Evolutionary conservation across 2,329 filamentous ascomycete genomes (phyloP), one percentile per base, ranked within the genome.

Genomic region (Ceratocystis harringtonii): DNA sequence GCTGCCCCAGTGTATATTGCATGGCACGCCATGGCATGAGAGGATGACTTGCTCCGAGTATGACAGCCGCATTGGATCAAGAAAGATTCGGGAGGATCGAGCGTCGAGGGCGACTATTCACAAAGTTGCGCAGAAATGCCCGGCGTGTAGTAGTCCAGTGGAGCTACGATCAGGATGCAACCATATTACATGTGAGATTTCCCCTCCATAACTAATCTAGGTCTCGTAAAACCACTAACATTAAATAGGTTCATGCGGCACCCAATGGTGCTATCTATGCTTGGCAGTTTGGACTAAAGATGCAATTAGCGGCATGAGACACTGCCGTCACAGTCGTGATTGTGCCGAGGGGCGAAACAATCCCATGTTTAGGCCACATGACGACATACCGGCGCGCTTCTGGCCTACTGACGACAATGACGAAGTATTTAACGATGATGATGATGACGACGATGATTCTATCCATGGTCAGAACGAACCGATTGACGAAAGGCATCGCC

Each of bases 231-330:
- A 41, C 12, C 36, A 15, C 36, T 41, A 15, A 41, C 36, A 41
- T n/a, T 17, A 36, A 28, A 25, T 52, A 73, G 72, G 72, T 55
- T 60, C 72, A 5, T 78, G 76, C 61, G 72, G 74, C 5, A 73
- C 76, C 43, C 72, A 77, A 61, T 77, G 74, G 75, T 77, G 75
- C 68, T 77, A 76, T 68, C 19, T 74, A 8, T 78, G 76, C 68
- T 69, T 70, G 7, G 72, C 69, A 0, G 63, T 69, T 2, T 76
- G 72, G 65, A 69, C 70, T 32, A 68, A 66, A 44, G 71, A 73
- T 61, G 50, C 67, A 3, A 45, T 63, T 3, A 57, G 61, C n/a
- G 61, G 61, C 17, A 58, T 63, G 25, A 36, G 44, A 30, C 61
- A 63, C 28, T 63, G 61, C 45, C 50, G 41, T 17, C 65, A 66